phyloP scores from a whole-genome alignment of 2,329 filamentous ascomycete species.

The Claviceps sp. region DNA sequence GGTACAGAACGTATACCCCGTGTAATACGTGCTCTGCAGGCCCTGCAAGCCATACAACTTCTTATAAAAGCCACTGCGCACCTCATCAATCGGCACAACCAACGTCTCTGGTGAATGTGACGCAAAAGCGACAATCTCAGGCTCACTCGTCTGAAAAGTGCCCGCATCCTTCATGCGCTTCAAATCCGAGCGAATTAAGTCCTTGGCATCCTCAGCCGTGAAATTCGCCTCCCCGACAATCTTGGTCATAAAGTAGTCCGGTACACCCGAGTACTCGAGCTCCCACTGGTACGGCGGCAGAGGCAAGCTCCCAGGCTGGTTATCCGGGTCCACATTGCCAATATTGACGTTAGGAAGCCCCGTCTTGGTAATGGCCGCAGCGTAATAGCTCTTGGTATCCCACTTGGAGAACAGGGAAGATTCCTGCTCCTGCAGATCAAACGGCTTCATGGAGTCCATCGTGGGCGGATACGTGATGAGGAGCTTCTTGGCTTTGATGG shows the following conservation, averaged over 20 bases:
- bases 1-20: constrained; percentile 14
- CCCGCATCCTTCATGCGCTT: constrained; percentile 2
- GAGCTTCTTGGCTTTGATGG: constrained; percentile 20
- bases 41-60: constrained; percentile 22
- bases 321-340: constrained; percentile 11
- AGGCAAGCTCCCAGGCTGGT: constrained; percentile 8
- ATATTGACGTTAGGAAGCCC: constrained; percentile 12
- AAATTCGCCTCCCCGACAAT: constrained; percentile 6
- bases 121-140: constrained; percentile 17
- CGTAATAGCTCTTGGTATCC: constrained; percentile 19
- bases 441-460: constrained; percentile 16
- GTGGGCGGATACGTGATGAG: constrained; percentile 24
- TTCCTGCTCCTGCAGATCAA: constrained; percentile 20
- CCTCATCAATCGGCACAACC: constrained; percentile 14
- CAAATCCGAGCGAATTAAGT: constrained; percentile 6
- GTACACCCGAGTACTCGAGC: constrained; percentile 3
- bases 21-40: constrained; percentile 22
- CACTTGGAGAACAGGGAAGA: constrained; percentile 20
- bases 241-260: constrained; percentile 5
- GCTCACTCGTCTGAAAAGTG: background rate
- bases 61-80: constrained; percentile 19
- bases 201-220: constrained; percentile 7
- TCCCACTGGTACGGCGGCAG: constrained; percentile 7
- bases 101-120: constrained; percentile 17
- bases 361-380: constrained; percentile 17